Conservation (phyloP, 257 asterid species). For the Anisodus tanguticus region DNA sequence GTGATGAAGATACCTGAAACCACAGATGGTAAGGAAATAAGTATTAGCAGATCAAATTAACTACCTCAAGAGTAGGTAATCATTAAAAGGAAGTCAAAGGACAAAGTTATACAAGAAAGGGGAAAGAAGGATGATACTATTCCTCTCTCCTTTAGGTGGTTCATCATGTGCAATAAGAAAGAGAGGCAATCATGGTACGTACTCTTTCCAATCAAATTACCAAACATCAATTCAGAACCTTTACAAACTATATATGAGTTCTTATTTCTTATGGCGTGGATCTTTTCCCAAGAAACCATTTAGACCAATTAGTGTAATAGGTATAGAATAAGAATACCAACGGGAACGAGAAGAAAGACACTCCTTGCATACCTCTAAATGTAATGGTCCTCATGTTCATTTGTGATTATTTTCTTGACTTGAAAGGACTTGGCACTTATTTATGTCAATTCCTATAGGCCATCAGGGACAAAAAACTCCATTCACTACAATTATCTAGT, state of each 20-base stretch:
- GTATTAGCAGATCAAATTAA: slow-evolving; percentile 12
- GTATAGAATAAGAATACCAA: background rate
- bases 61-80: background rate
- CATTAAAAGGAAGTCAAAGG: slow-evolving; percentile 7
- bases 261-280: background rate
- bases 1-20: slow-evolving; percentile 68
- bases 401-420: slow-evolving; percentile 8
- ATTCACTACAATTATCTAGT: slow-evolving; percentile 14
- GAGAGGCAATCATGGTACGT: background rate
- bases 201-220: slow-evolving; percentile 19
- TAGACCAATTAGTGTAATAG: background rate
- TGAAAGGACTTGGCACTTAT: background rate
- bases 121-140: background rate
- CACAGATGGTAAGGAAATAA: slow-evolving; percentile 31
- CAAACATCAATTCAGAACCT: slow-evolving; percentile 21
- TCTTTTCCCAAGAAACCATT: slow-evolving; percentile 15
- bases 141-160: background rate
- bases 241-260: background rate
- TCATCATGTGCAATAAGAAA: slow-evolving; percentile 15
- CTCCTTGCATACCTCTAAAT: background rate
- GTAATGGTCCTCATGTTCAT: background rate
- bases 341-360: background rate
- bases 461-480: background rate
- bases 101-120: slow-evolving; percentile 23
- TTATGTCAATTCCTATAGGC: background rate